Evolutionary conservation across 169 alveolate species (phyloP), one percentile per base, ranked within the genome.

Genomic region (Prorocentrum cordatum): DNA sequence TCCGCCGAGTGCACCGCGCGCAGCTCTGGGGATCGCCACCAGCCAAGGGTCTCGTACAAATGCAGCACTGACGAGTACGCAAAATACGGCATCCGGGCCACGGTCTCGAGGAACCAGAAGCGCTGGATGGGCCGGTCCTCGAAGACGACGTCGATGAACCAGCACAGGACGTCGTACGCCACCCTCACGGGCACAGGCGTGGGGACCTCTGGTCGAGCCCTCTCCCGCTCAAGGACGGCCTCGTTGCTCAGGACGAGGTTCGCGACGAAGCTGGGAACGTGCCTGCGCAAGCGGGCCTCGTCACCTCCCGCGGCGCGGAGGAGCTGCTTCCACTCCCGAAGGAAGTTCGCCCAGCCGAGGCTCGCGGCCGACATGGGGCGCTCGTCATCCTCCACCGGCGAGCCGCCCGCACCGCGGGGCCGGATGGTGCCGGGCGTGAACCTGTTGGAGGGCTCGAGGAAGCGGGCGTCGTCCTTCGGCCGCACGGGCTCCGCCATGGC

Each of bases 81-180:
- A 22, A 84, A 84, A 64, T 84, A 84, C 2, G 92, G 92, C 92
- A 84, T 84, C 50, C 92, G 39, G 14, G 92, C 92, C 67, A 84
- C 92, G 29, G 92, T 84, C 77, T 84, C 92, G 33, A 84, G 54
- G 77, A 84, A 84, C 92, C 92, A 84, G 27, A 84, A 84, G 58
- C 92, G 71, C 35, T 18, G 80, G 24, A 33, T 22, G 62, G 59
- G 54, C n/a, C 88, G 88, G 38, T 77, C 88, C 66, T 77, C 88
- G 20, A 77, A 77, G 64, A 77, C 88, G 20, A 77, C 88, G 24
- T 77, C 88, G 32, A 77, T 77, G 64, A 77, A 77, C 88, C 88
- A 77, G 62, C 88, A 77, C 3, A 77, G 88, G 24, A 77, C 88
- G 14, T 77, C 88, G 45, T 77, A 77, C 42, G 88, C 88, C 20